Conservation (phyloP, 768 basidiomycete species). For the Lentinula boryana region DNA sequence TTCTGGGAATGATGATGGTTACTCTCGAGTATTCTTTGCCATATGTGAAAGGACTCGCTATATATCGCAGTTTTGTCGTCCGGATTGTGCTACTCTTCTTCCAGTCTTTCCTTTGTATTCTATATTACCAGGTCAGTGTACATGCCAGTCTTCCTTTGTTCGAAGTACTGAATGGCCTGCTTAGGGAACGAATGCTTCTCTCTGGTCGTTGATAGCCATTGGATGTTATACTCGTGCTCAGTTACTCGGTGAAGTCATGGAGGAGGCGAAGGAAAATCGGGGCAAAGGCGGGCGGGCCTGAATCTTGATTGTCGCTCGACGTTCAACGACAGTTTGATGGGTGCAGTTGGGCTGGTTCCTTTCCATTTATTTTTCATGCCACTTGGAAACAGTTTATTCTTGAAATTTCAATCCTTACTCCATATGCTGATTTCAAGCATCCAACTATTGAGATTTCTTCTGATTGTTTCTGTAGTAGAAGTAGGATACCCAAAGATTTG, state of each 20-base stretch:
- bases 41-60: slow-evolving; percentile 40
- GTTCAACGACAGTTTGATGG: neutral
- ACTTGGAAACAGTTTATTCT: neutral
- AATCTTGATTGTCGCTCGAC: slow-evolving; percentile 16
- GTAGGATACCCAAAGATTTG: neutral
- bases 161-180: neutral
- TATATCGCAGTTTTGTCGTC: slow-evolving; percentile 63
- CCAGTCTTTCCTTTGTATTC: slow-evolving; percentile 53
- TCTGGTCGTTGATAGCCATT: slow-evolving; percentile 74
- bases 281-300: slow-evolving; percentile 54
- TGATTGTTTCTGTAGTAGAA: neutral
- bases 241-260: slow-evolving; percentile 62
- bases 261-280: slow-evolving; percentile 57
- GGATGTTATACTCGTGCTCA: slow-evolving; percentile 64
- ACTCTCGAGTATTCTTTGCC: slow-evolving; percentile 72
- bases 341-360: slow-evolving; percentile 20
- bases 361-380: neutral
- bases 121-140: slow-evolving; percentile 72
- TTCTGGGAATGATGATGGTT: slow-evolving; percentile 53
- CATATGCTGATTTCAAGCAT: neutral
- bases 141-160: neutral
- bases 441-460: neutral
- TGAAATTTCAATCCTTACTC: neutral
- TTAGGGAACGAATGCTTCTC: slow-evolving; percentile 80
- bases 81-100: slow-evolving; percentile 59